Base-by-base conservation (phyloP, 495 filamentous ascomycete species). In the Beverwykella pulmonaria region DNA sequence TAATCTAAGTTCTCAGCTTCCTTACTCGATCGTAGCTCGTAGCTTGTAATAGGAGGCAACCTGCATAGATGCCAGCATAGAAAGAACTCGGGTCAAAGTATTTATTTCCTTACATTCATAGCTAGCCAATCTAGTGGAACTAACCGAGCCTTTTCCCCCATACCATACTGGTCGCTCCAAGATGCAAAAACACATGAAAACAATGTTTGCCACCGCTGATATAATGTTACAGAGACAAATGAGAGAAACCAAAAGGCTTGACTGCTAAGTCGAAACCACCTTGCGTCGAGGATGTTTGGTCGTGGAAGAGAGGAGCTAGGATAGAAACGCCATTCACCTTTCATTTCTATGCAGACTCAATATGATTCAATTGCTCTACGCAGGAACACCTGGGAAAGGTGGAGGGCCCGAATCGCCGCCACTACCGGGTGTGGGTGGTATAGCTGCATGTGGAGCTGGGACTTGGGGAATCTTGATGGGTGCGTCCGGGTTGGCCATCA, bases 391-490 rank as follows among this genome's bases (percentile, higher is more conserved):
- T 12, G 60, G 14, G 22, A 27, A 23, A 1, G 52, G 17, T 26
- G 60, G 60, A 46, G 54, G 62, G 2, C 20, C n/a, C 2, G 22
- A 7, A 48, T 54, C 57, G 9, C 57, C 39, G 32, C 32, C 34
- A 29, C 14, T 19, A 15, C 53, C 41, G 22, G 41, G 3, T 22
- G 20, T 7, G 12, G 54, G 60, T 15, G 32, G 32, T 15, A 59
- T 32, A 4, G 39, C n/a, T 19, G 25, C 14, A 44, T 44, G 39
- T 20, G 55, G 60, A 20, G 26, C 1, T 10, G 53, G 53, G 3
- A 60, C 34, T 23, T 84, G 82, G 1, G 86, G 86, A 14, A 88
- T 66, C 73, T 86, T 87, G 46, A 87, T 76, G 4, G 84, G 83
- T 4, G 78, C 76, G 25, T 78, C 73, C 6, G 82, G 71, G 14